Evolutionary conservation across 2,329 filamentous ascomycete species (phyloP).

Genomic region (Aspergillus tubingensis): DNA sequence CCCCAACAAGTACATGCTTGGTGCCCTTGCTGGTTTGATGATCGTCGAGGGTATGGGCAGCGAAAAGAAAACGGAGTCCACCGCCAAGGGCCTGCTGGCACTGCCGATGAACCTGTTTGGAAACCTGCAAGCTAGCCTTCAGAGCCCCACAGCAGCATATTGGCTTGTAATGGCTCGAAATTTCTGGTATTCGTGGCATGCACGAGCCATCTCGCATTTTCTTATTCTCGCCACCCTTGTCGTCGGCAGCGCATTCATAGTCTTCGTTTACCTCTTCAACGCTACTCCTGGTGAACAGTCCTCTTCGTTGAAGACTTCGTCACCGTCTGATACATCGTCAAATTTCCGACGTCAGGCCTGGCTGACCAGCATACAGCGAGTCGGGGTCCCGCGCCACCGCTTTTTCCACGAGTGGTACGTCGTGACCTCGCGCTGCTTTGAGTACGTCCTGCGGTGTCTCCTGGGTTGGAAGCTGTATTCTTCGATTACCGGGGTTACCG

Average conservation of each 20-base stretch:
- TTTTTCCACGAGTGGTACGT: conserved; percentile 84
- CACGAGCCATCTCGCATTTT: conserved; percentile 44
- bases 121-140: conserved; percentile 36
- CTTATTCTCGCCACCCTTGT: conserved; percentile 55
- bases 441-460: conserved; percentile 75
- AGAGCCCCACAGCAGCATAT: conserved; percentile 27
- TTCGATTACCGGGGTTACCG: conserved; percentile 74
- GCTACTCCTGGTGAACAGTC: conserved; percentile 59
- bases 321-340: conserved; percentile 63
- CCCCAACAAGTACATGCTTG: conserved; percentile 81
- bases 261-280: conserved; percentile 59
- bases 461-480: conserved; percentile 78
- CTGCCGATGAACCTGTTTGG: conserved; percentile 62
- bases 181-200: conserved; percentile 42
- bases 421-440: conserved; percentile 75
- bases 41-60: conserved; percentile 77
- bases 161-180: conserved; percentile 27
- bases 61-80: conserved; percentile 63
- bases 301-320: conserved; percentile 39
- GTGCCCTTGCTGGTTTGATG: conserved; percentile 89
- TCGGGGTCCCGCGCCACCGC: conserved; percentile 85
- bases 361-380: conserved; percentile 89
- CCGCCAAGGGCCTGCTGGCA: conserved; percentile 67
- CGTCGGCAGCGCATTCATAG: conserved; percentile 57
- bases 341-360: conserved; percentile 86